Evolutionary conservation across 163 green algal genomes (phyloP).

Genomic region (Scenedesmus sp.): DNA sequence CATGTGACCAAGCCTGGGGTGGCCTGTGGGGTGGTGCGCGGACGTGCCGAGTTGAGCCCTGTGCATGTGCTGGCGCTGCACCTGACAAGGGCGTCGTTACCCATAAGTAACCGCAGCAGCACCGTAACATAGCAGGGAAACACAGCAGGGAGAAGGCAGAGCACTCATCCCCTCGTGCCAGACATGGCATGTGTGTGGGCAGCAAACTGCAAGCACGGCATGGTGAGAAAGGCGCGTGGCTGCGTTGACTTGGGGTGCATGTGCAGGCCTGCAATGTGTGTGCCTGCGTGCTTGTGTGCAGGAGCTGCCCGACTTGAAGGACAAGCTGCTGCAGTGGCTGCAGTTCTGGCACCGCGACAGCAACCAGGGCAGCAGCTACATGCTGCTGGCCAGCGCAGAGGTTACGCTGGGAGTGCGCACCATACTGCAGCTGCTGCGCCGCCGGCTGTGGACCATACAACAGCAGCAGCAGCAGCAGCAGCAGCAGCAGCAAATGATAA

Average conservation of each 20-base stretch:
- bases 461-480: slow-evolving; percentile 32
- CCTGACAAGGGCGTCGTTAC: background rate
- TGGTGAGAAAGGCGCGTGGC: too few relatives aligned
- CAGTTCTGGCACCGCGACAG: slow-evolving; percentile 4
- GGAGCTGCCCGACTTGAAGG: slow-evolving; percentile 18
- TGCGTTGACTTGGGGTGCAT: too few relatives aligned
- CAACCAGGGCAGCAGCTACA: slow-evolving; percentile 7
- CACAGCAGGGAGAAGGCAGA: too few relatives aligned
- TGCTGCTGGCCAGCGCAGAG: slow-evolving; percentile 50
- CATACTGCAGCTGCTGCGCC: slow-evolving; percentile 39
- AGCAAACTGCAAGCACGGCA: too few relatives aligned
- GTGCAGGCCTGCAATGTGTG: background rate
- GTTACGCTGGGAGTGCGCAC: slow-evolving; percentile 34
- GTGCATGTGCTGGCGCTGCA: background rate
- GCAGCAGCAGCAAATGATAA: background rate
- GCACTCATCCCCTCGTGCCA: too few relatives aligned
- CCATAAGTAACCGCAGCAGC: too few relatives aligned
- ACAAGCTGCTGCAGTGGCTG: slow-evolving; percentile 33
- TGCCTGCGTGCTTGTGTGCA: slow-evolving; percentile 16
- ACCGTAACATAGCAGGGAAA: too few relatives aligned
- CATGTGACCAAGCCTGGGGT: too few relatives aligned
- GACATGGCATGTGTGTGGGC: too few relatives aligned
- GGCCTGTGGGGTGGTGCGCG: too few relatives aligned
- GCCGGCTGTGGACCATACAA: slow-evolving; percentile 4
- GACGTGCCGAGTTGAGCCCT: too few relatives aligned